Evolutionary conservation across 179 eudicot genomes (phyloP).

Genomic region (Carnegiea gigantea): DNA sequence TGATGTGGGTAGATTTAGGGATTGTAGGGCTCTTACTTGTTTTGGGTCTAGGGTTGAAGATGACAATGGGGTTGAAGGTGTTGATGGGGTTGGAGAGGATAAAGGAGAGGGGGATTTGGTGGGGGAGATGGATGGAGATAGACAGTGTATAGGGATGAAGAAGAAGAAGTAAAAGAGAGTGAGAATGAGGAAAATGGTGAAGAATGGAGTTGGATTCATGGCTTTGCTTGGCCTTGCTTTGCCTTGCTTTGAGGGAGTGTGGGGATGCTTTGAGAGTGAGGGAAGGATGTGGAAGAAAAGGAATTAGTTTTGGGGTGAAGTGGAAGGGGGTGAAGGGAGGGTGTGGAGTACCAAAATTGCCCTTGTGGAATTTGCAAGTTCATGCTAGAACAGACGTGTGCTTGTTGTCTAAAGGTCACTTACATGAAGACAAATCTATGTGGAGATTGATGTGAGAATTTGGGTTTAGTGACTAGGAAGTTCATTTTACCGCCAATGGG

Average conservation of each 20-base stretch:
- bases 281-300: not conserved
- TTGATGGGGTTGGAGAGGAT: constrained; percentile 21
- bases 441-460: not conserved
- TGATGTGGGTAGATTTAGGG: constrained; percentile 62
- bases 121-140: constrained; percentile 4
- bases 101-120: constrained; percentile 1
- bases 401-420: no score
- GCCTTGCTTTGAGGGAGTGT: not conserved
- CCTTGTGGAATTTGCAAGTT: constrained; percentile 10
- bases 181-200: not conserved
- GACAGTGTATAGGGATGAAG: no score
- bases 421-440: not conserved
- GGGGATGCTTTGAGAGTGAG: constrained; percentile 15
- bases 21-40: constrained; percentile 70
- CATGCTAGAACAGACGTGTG: not conserved
- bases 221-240: not conserved
- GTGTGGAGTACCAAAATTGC: constrained; percentile 7
- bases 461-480: not conserved
- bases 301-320: constrained; percentile 27
- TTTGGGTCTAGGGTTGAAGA: constrained; percentile 71
- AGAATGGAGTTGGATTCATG: not conserved
- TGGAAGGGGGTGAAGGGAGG: not conserved
- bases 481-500: not conserved
- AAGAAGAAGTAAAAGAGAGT: not conserved
- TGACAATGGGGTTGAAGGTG: constrained; percentile 23